A percentile compares a stretch with the other conserved stretches of the same genome.
Evolutionary conservation across 2,329 filamentous ascomycete species (phyloP).

Genomic region (Talaromyces funiculosus): DNA sequence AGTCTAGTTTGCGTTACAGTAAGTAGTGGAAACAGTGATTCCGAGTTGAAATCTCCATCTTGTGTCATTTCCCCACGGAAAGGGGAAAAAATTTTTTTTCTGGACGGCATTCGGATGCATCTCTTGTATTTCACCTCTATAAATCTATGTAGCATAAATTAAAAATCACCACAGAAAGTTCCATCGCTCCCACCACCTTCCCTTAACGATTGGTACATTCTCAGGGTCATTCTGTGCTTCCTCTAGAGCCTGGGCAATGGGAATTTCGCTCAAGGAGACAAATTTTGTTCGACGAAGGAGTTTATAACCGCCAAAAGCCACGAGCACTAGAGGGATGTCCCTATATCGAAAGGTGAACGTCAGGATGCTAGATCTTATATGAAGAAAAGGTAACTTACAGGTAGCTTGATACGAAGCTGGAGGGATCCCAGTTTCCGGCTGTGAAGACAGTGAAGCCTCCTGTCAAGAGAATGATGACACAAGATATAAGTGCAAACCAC

Average conservation of each 20-base stretch:
- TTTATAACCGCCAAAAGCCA: conserved; percentile 60
- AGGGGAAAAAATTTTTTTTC: too few relatives aligned
- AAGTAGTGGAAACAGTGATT: too few relatives aligned
- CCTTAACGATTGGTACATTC: conserved; percentile 23
- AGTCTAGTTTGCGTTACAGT: not conserved
- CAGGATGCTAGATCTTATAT: not conserved
- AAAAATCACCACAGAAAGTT: conserved; percentile 30
- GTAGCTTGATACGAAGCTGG: conserved; percentile 57
- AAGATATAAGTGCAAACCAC: conserved; percentile 54
- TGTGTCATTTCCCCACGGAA: not conserved
- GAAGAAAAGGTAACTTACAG: conserved; percentile 46
- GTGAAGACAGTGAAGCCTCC: conserved; percentile 62
- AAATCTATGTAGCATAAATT: not conserved
- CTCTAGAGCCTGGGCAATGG: conserved; percentile 49
- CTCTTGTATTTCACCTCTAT: not conserved
- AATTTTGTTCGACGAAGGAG: conserved; percentile 57
- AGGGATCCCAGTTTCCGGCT: conserved; percentile 53
- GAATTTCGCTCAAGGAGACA: conserved; percentile 47
- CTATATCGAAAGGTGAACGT: conserved; percentile 28
- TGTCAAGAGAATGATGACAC: conserved; percentile 62
- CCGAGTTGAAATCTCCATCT: not conserved
- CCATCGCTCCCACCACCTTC: conserved; percentile 23
- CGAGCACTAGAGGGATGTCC: conserved; percentile 55
- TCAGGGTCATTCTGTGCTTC: conserved; percentile 38
- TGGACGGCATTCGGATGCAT: not conserved